Conservation (phyloP, 228 moss, liverwort and hornwort species). For the Sphagnum fallax region DNA sequence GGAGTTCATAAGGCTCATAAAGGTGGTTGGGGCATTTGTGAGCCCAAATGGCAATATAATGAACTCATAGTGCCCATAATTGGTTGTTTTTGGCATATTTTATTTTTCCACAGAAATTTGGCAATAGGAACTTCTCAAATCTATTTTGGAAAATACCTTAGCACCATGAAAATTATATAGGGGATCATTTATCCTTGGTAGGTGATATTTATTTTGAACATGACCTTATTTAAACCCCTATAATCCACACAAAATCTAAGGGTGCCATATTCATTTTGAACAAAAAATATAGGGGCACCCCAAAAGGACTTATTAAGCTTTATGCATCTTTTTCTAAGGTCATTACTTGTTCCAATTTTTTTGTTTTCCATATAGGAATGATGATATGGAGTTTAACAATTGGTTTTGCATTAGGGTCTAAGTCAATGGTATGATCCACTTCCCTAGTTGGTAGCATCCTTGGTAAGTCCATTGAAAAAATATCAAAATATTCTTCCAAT, state of each 20-base stretch:
- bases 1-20: background rate
- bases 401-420: background rate
- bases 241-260: background rate
- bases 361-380: background rate
- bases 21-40: slow-evolving; percentile 1
- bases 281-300: background rate
- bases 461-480: background rate
- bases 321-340: background rate
- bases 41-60: slow-evolving; percentile 1
- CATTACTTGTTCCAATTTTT: background rate
- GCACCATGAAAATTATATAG: background rate
- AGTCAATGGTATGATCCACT: slow-evolving; percentile 3
- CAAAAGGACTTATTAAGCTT: background rate
- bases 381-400: background rate
- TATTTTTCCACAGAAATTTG: background rate
- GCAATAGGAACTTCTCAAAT: background rate
- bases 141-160: background rate
- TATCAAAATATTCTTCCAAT: background rate
- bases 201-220: background rate
- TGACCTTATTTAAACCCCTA: background rate
- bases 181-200: background rate
- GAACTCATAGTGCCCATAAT: background rate
- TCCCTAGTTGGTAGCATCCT: background rate
- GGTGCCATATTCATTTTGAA: background rate
- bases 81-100: background rate